These are phyloP conservation scores for Gleditsia sinensis DNA, from an alignment of 306 rosid species.

Conservation along the genomic window DNA sequence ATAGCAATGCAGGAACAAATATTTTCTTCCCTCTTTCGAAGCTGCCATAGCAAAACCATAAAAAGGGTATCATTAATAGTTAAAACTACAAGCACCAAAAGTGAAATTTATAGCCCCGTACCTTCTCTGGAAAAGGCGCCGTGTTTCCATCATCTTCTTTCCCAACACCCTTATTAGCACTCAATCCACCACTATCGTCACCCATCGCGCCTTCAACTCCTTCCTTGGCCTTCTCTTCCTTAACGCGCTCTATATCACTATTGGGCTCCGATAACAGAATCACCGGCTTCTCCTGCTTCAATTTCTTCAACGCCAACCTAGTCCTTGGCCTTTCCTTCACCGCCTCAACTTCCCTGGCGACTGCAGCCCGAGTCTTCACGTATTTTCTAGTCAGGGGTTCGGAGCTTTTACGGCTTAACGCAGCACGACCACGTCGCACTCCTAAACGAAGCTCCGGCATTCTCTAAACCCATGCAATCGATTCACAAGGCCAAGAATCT, in stretches of 20 bases:
- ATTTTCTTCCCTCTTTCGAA: not conserved
- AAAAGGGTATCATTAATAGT: too few species aligned
- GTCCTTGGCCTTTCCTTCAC: constrained; percentile 63
- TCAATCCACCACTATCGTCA: constrained; percentile 87
- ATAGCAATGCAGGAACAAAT: not conserved
- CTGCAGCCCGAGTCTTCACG: constrained; percentile 82
- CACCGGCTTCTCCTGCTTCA: constrained; percentile 44
- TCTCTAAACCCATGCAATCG: constrained; percentile 83
- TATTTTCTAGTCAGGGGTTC: constrained; percentile 49
- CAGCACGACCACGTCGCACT: constrained; percentile 78
- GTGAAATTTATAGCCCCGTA: not conserved
- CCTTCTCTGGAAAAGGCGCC: constrained; percentile 93
- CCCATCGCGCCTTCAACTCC: constrained; percentile 62
- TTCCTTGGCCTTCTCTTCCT: constrained; percentile 34
- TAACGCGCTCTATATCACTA: constrained; percentile 35
- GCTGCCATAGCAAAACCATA: not conserved
- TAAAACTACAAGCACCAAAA: not conserved
- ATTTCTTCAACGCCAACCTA: constrained; percentile 54
- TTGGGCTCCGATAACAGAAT: constrained; percentile 62
- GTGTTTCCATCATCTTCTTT: constrained; percentile 80
- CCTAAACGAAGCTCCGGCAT: constrained; percentile 93
- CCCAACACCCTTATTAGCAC: constrained; percentile 82
- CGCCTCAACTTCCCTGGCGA: constrained; percentile 59
- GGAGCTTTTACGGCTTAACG: constrained; percentile 53
- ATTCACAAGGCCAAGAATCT: constrained; percentile 33